Evolutionary conservation across 2,329 filamentous ascomycete species (phyloP).

Genomic region (Cordyceps tenuipes): DNA sequence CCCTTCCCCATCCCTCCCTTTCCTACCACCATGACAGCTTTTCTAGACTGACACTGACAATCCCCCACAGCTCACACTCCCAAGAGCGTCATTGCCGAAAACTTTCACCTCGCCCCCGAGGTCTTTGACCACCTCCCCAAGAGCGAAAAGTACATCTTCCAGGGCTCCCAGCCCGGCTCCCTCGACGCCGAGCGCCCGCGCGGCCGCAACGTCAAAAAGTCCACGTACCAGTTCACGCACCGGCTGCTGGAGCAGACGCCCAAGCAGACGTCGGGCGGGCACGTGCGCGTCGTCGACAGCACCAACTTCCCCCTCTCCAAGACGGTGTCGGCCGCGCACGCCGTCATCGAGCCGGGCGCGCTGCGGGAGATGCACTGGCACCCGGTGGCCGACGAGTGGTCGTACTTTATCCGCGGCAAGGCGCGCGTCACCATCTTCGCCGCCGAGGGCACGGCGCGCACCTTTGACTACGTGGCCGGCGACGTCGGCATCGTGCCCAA

Average conservation of each 20-base stretch:
- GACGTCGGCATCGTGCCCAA: conserved; percentile 70
- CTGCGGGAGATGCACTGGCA: conserved; percentile 81
- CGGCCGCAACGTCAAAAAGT: conserved; percentile 55
- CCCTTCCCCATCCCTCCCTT: too few relatives aligned
- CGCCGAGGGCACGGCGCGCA: conserved; percentile 58
- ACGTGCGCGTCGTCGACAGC: conserved; percentile 68
- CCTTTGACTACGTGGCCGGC: conserved; percentile 67
- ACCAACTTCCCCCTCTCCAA: conserved; percentile 66
- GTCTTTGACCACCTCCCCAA: conserved; percentile 61
- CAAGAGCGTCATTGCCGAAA: conserved; percentile 62
- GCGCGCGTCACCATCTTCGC: conserved; percentile 69
- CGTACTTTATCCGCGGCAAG: conserved; percentile 65
- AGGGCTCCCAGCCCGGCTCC: conserved; percentile 54
- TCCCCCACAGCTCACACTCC: conserved; percentile 50
- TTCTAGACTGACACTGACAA: conserved; percentile 13
- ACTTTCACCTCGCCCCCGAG: conserved; percentile 64
- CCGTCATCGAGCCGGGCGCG: conserved; percentile 62
- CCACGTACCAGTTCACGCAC: conserved; percentile 61
- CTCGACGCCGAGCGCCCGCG: conserved; percentile 58
- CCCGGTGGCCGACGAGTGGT: conserved; percentile 71
- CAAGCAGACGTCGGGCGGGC: conserved; percentile 56
- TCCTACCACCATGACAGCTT: too few relatives aligned
- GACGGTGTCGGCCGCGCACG: conserved; percentile 64
- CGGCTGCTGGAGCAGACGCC: conserved; percentile 63
- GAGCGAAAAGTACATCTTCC: conserved; percentile 69